These are phyloP conservation scores for Euphorbia peplus DNA, from an alignment of 345 rosid genomes.

Conservation along the genomic window DNA sequence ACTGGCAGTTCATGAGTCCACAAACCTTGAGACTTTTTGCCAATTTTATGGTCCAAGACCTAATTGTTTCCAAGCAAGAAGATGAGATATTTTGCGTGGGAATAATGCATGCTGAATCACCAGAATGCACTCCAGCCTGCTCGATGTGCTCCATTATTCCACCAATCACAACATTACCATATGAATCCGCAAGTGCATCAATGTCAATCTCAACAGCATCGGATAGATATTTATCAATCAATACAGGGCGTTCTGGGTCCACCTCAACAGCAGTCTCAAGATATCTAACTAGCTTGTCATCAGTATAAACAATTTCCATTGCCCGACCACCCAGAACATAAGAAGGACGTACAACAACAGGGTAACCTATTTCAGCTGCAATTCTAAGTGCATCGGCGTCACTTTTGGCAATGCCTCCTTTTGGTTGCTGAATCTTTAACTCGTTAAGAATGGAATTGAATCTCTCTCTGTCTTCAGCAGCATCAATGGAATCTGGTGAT, in stretches of 20 bases:
- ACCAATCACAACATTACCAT: conserved; percentile 82
- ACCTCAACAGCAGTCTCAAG: conserved; percentile 92
- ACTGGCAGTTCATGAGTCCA: conserved; percentile 97
- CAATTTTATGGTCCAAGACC: conserved; percentile 73
- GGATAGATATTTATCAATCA: conserved; percentile 80
- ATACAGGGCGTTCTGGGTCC: conserved; percentile 88
- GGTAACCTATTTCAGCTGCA: conserved; percentile 80
- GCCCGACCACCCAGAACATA: conserved; percentile 96
- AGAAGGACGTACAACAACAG: conserved; percentile 93
- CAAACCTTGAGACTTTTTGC: conserved; percentile 79
- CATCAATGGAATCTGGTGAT: conserved; percentile 92
- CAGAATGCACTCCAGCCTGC: conserved; percentile 98
- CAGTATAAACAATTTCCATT: conserved; percentile 88
- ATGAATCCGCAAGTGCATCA: conserved; percentile 81
- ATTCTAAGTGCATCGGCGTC: conserved; percentile 82
- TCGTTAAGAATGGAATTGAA: conserved; percentile 78
- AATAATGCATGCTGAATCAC: conserved; percentile 92
- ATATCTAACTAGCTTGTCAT: conserved; percentile 66
- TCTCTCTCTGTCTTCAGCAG: conserved; percentile 94
- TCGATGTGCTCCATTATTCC: conserved; percentile 99
- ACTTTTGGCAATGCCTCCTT: conserved; percentile 96
- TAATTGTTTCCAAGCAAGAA: conserved; percentile 67
- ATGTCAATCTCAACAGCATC: conserved; percentile 92
- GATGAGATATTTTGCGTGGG: conserved; percentile 79
- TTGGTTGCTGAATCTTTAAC: conserved; percentile 85